Base-by-base conservation (phyloP, 768 basidiomycete genomes). In the Boletus eberwhitei region DNA sequence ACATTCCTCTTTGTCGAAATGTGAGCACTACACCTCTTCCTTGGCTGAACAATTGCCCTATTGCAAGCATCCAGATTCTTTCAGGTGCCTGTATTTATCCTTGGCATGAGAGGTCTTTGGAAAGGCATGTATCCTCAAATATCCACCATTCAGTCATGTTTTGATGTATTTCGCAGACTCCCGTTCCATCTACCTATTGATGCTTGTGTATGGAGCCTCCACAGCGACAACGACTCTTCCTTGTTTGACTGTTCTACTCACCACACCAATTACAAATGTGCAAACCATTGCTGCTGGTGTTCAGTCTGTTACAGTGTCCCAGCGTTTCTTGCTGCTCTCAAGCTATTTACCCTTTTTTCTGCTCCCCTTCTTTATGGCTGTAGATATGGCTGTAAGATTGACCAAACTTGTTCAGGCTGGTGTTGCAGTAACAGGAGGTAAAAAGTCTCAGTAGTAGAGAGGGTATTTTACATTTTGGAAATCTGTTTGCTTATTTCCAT, bases 311-410 rank as follows among this genome's bases (percentile, higher is more conserved):
- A 78, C 83, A 0, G 43, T 63, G 1, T 67, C 66, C n/a, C 86
- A 93, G 58, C 75, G 78, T 6, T 50, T 75, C 21, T 61, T 86
- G 44, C 73, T 93, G 21, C 73, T 93, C 16, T 76, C 77, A 6
- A 84, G 82, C 61, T 93, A 93, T 64, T 65, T 90, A 3, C 88
- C 90, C 2, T 93, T 89, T 76, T 81, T 87, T 54, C 29, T 90
- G 8, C 69, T 93, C 2, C 89, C 91, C 0, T 59, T 89, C 11
- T 65, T 79, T 4, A 90, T 94, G 81, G 74, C 84, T 0, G 57
- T 87, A n/a, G 89, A 92, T 62, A 89, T 91, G 84, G 75, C 78
- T 0, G 48, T 73, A 17, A 75, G 80, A 7, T 48, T 79, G 29
- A 54, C 61, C 14, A 65, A 65, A 21, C 66, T 78, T 40, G 58